Evolutionary conservation across 768 basidiomycete species (phyloP), one percentile per base, ranked within the genome.

Genomic region (Boletus sp.): DNA sequence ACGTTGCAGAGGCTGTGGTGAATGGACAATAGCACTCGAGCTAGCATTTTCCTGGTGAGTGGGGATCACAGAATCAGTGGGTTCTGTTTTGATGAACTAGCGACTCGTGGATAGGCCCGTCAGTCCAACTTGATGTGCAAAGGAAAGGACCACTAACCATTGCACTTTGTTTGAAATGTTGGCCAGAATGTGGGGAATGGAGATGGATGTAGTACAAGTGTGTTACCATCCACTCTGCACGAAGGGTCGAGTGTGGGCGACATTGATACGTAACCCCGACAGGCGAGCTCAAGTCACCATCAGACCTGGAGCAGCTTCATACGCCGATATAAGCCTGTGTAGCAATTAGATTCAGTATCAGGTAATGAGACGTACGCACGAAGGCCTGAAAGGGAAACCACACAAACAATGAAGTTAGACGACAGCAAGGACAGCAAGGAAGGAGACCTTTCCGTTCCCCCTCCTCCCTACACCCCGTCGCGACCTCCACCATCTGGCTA

Each of bases 401-500:
- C 5, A 32, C 17, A 27, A 23, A 43, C 9, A n/a, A 63, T 62
- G 63, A 53, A 52, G 37, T 47, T 10, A 5, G 11, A 60, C 42
- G 54, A 60, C 29, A 10, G 5, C 29, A 56, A 59, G 32, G 41
- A 65, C 30, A 49, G 1, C 40, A 47, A 60, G 23, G 41, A 55
- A 13, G 29, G 7, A 33, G 41, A 29, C 8, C 4, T 30, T 43
- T 30, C 46, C 17, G 50, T 21, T 23, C 50, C 39, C 7, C 54
- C 64, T 17, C 65, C 65, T 51, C 65, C 62, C 15, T 65, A 67
- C 41, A 13, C 55, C 10, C 53, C 58, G 0, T 27, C 54, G 0
- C 52, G 50, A 34, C 71, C 77, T 0, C 83, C 85, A 0, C 79
- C 84, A 3, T 87, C 88, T 1, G 89, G 89, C 13, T 83, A 77